Evolutionary conservation across 345 rosid species (phyloP), one percentile per base, ranked within the genome.

Genomic region (Durio zibethinus): DNA sequence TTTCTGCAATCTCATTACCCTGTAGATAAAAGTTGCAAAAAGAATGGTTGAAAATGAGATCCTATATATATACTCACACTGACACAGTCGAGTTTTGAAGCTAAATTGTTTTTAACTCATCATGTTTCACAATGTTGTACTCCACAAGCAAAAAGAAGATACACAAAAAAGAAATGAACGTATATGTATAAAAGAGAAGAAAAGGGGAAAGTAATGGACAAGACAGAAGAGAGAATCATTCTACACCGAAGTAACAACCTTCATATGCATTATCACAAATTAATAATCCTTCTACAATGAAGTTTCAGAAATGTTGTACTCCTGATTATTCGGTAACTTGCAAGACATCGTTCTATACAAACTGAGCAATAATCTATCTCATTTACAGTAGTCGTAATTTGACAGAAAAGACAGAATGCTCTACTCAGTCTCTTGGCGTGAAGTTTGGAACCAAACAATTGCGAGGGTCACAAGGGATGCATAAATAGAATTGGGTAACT

Each of bases 381-480:
- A 35, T 35, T 64, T 52, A 80, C 74, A 59, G 4, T 4, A 57
- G 4, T 54, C 15, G 36, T 62, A 59, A 21, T 62, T 65, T 29
- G 31, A 21, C 70, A 16, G 60, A 25, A 72, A n/a, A 60, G 73
- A 12, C 18, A 64, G 10, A 18, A 12, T 31, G 70, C 23, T 72
- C 78, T 73, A 82, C 40, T 84, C 70, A 57, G 65, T 27, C 23
- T 75, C 84, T 45, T 60, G 82, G 11, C 72, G 43, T 0, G 90
- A 70, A 72, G 63, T 86, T 72, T 87, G 92, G 80, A 91, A 82
- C 94, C 89, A 75, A 48, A 94, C 84, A 20, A 89, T 85, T 4
- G 92, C 94, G 72, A 92, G 92, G 40, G 97, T 94, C 56, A 92
- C 93, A 12, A 94, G 89, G 31, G 97, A 91, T 53, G 97, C 97